A percentile compares a stretch with the other conserved stretches of the same genome.
phyloP scores from a whole-genome alignment of 1,284 basidiomycete genomes.

The Sporisorium sorghi region DNA sequence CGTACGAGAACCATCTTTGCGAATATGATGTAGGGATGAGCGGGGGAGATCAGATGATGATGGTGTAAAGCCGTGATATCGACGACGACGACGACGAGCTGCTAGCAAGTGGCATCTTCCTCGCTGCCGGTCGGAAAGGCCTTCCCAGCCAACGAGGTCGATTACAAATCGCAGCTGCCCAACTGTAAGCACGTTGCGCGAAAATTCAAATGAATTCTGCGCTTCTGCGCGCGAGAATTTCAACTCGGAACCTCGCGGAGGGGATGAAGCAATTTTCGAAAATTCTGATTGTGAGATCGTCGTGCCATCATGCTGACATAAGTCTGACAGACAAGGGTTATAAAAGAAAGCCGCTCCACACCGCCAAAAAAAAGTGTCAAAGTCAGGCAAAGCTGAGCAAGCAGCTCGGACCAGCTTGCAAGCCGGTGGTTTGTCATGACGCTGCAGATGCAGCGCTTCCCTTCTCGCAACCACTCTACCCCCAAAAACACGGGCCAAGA shows the following conservation, averaged over 20 bases:
- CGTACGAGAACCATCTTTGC: conserved; percentile 48
- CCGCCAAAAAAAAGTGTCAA: background rate
- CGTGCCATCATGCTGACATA: conserved; percentile 2
- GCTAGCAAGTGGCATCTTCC: no score
- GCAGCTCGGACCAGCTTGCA: background rate
- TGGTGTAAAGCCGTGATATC: conserved; percentile 14
- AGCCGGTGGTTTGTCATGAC: background rate
- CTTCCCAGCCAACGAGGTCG: no score
- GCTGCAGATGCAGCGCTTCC: background rate
- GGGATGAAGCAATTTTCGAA: no score
- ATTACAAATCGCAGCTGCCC: conserved; percentile 38
- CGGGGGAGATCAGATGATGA: conserved; percentile 19
- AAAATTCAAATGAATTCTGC: conserved; percentile 1
- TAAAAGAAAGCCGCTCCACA: no score
- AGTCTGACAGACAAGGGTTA: no score
- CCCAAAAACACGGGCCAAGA: background rate
- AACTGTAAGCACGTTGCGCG: background rate
- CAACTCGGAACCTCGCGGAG: conserved; percentile 24
- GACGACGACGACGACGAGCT: conserved; percentile 25
- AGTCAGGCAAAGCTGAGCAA: background rate
- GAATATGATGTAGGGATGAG: background rate
- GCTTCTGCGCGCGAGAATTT: conserved; percentile 30
- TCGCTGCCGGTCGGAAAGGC: no score
- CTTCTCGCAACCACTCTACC: background rate
- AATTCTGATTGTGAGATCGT: conserved; percentile 4